Base-by-base conservation (phyloP, 1,139 yeast species). In the Debaryomyces nepalensis region DNA sequence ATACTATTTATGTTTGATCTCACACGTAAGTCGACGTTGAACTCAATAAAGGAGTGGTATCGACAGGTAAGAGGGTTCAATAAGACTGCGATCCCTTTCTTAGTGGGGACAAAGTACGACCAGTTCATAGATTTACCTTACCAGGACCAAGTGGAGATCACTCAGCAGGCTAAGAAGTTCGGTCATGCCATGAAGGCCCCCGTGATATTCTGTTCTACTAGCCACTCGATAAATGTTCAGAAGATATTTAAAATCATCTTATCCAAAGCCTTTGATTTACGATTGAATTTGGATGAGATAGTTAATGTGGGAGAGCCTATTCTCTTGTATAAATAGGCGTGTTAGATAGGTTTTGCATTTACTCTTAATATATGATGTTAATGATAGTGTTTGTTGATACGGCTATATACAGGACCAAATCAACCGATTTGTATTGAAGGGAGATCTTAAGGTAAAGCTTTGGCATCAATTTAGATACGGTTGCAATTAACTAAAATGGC, bases 41-140 rank as follows among this genome's bases (percentile, higher is more conserved):
- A 87, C 56, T 85, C 95, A 11, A 78, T 93, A 41, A 88, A 89
- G 59, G 97, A 91, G 57, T 93, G 99, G 99, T 93, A 89, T 60
- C 73, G 96, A 49, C 96, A 89, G 61, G 96, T 95, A 2, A 72
- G 96, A 43, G 96, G 96, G 2, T 84, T 89, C 59, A 93, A 93
- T 67, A 84, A 83, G 57, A 85, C 93, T 0, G 98, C 99, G 16
- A 87, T 93, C 40, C 97, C 98, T 3, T 82, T 93, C 48, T 70
- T 93, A 37, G 86, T 93, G 1, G 99, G 99, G 4, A 93, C 99
- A 1, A 93, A 93, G 61, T 93, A 87, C 63, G 99, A 93, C 61
- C 73, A 85, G 50, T 91, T 93, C 62, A 82, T 88, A 26, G 93
- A 87, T 54, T 68, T 88, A 59, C 81, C 95, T 39, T 79, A 77